Evolutionary conservation across 331 rosid genomes (phyloP).

Genomic region (Pyrus hybrid): DNA sequence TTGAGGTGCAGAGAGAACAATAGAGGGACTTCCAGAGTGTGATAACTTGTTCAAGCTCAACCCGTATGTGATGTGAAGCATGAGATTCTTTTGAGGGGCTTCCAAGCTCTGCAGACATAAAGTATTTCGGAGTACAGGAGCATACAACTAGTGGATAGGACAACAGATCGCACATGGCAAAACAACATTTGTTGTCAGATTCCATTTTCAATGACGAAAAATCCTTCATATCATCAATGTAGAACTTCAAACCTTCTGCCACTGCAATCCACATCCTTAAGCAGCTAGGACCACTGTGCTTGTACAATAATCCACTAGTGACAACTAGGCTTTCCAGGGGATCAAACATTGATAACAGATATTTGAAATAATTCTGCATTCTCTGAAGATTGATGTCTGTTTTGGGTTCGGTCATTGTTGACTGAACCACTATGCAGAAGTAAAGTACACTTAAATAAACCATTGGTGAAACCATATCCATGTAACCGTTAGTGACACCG

Average conservation of each 20-base stretch:
- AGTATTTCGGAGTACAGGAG: constrained; percentile 24
- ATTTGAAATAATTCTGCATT: constrained; percentile 38
- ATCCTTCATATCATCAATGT: constrained; percentile 32
- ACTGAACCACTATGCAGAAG: constrained; percentile 44
- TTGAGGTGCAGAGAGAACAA: constrained; percentile 36
- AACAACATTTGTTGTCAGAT: constrained; percentile 27
- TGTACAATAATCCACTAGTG: constrained; percentile 41
- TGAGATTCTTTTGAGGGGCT: constrained; percentile 21
- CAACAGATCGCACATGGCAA: constrained; percentile 44
- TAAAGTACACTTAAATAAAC: constrained; percentile 53
- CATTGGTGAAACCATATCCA: constrained; percentile 80
- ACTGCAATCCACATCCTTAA: constrained; percentile 56
- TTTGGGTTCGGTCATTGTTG: constrained; percentile 20
- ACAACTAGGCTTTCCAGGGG: constrained; percentile 44
- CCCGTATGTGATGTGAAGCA: constrained; percentile 22
- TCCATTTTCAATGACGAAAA: constrained; percentile 26
- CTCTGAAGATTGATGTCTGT: constrained; percentile 26
- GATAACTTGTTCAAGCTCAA: constrained; percentile 36
- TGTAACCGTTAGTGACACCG: constrained; percentile 31
- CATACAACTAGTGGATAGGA: constrained; percentile 49
- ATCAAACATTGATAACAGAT: constrained; percentile 48
- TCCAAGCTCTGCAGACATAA: constrained; percentile 17
- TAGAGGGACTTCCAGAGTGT: constrained; percentile 70
- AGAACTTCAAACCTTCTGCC: constrained; percentile 43
- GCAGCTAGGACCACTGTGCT: constrained; percentile 33